Percentiles rank a stretch among this genome's conserved stretches.
Evolutionary conservation across 495 filamentous ascomycete genomes (phyloP).

Genomic region (Aspergillus saccharolyticus): DNA sequence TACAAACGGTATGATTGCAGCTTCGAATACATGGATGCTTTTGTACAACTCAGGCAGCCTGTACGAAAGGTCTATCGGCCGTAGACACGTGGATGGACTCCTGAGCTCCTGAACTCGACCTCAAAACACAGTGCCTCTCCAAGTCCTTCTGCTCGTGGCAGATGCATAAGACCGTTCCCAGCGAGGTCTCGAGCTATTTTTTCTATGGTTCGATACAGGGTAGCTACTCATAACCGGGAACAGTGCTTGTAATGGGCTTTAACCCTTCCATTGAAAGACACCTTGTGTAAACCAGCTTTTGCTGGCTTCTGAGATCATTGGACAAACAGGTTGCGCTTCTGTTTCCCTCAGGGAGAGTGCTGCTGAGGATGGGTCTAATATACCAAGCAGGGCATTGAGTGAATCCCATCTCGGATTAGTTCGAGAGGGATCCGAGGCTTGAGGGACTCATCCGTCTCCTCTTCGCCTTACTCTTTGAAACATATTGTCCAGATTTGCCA

Average conservation of each 20-base stretch:
- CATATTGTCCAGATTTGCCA: neutral
- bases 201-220: neutral
- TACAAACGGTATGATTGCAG: slow-evolving; percentile 2
- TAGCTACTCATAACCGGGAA: slow-evolving; percentile 7
- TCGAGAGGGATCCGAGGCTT: neutral
- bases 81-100: slow-evolving; percentile 18
- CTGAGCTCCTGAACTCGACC: neutral
- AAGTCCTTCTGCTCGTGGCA: neutral
- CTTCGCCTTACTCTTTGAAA: neutral
- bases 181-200: neutral
- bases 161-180: neutral
- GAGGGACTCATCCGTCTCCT: neutral
- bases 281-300: neutral
- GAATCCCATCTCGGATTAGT: neutral
- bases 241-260: no score
- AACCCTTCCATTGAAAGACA: no score
- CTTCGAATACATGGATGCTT: neutral
- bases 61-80: slow-evolving; percentile 9
- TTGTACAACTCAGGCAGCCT: slow-evolving; percentile 6
- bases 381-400: neutral
- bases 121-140: neutral
- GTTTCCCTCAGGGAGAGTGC: neutral
- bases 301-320: neutral
- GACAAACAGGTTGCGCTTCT: neutral
- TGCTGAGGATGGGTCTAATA: neutral